Evolutionary conservation across 345 rosid genomes (phyloP), one percentile per base, ranked within the genome.

Genomic region (Hypericum perforatum): DNA sequence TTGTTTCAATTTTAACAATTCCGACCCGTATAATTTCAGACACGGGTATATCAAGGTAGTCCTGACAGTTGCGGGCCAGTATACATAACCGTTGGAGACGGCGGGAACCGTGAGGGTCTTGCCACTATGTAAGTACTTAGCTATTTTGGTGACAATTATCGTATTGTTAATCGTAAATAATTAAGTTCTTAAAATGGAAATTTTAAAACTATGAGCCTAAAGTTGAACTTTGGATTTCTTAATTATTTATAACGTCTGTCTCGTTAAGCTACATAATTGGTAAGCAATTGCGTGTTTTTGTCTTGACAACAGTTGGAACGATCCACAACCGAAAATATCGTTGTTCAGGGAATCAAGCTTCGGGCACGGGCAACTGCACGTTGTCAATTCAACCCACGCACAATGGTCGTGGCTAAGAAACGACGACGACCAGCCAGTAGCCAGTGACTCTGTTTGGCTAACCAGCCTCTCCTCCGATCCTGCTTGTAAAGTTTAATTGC

Each of bases 71-170:
- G 95, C 45, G 89, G 72, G 2, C 80, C 94, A 6, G 63, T 80
- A 40, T 66, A 86, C 49, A 74, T 90, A 41, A 90, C 74, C 45
- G 68, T 84, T 9, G 95, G 95, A 0, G 94, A 78, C 47, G 97
- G 97, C 5, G 95, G 94, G 36, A 84, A 90, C 65, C 63, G 63
- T 1, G 95, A 90, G 73, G 95, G 95, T 14, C 84, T 82, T 16
- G 94, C 90, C 8, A 61, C 9, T 5, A 16, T 57, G 88, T 85
- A 63, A 72, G 80, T 55, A 39, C 0, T 1, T 52, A 22, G 32
- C 32, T 22, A 22, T 22, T 4, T 22, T 4, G 41, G 41, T 55
- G 12, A n/a, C 5, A 22, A 22, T 22, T 22, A 22, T 22, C 32
- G 32, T 22, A n/a, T n/a, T n/a, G n/a, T n/a, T n/a, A n/a, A n/a